A percentile compares a stretch with the other conserved stretches of the same genome.
Conservation (phyloP, 768 basidiomycete genomes). For the Gymnopilus junonius region DNA sequence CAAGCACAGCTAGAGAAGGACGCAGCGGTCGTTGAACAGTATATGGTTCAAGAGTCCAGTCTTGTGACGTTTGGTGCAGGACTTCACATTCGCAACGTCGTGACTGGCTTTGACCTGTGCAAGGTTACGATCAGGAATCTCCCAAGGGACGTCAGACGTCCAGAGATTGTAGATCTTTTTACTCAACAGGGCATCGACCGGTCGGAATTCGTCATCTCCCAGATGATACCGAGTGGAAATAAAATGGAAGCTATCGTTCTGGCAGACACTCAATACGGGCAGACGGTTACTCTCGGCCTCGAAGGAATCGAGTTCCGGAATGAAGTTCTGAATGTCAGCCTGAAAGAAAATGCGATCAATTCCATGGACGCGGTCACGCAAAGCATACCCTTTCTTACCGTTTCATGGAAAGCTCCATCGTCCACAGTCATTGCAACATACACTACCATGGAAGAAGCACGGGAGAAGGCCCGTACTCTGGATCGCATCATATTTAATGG, state of each 20-base stretch:
- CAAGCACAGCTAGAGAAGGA: constrained; percentile 34
- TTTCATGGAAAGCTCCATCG: constrained; percentile 59
- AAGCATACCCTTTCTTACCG: constrained; percentile 43
- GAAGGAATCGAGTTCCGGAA: constrained; percentile 54
- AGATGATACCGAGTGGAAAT: constrained; percentile 20
- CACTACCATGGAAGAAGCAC: constrained; percentile 32
- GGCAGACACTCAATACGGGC: constrained; percentile 43
- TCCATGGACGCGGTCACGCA: constrained; percentile 44
- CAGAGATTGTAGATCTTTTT: constrained; percentile 49
- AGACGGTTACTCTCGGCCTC: constrained; percentile 44
- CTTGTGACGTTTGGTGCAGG: constrained; percentile 57
- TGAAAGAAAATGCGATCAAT: constrained; percentile 41
- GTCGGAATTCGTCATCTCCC: constrained; percentile 33
- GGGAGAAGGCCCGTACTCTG: constrained; percentile 38
- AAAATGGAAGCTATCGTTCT: constrained; percentile 47
- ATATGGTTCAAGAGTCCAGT: constrained; percentile 49
- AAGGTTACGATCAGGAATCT: constrained; percentile 50
- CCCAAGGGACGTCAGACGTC: constrained; percentile 39
- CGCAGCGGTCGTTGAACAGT: constrained; percentile 44
- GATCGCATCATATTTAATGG: constrained; percentile 40
- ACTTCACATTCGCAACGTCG: constrained; percentile 44
- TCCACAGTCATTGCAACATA: constrained; percentile 50
- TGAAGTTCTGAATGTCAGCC: constrained; percentile 44
- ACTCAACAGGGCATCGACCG: constrained; percentile 44
- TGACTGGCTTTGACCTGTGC: constrained; percentile 58